Evolutionary conservation across 2,329 filamentous ascomycete species (phyloP).

Genomic region (Eurotiales sp.): DNA sequence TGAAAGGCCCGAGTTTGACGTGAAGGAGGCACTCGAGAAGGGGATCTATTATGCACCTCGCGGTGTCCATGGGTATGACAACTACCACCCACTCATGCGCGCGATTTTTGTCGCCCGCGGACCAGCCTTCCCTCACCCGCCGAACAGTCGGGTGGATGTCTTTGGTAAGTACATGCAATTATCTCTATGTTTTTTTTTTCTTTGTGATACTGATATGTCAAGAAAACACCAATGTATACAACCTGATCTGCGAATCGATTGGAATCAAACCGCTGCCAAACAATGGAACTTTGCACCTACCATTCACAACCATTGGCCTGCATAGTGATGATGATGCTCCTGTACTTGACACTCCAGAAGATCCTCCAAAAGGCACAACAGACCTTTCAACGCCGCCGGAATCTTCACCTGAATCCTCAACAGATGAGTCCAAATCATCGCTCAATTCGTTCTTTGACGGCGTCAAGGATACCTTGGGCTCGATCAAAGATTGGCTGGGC

Average conservation of each 20-base stretch:
- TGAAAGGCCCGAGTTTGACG: conserved; percentile 71
- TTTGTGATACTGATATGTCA: conserved; percentile 8
- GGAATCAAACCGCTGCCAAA: conserved; percentile 70
- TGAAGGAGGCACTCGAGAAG: conserved; percentile 62
- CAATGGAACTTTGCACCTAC: conserved; percentile 71
- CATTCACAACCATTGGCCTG: conserved; percentile 42
- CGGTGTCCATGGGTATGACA: conserved; percentile 91
- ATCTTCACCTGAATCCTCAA: neutral
- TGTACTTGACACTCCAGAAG: conserved; percentile 27
- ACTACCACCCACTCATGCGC: conserved; percentile 90
- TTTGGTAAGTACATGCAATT: conserved; percentile 66
- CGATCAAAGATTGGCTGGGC: conserved; percentile 15
- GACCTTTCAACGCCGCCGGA: neutral
- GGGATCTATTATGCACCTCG: conserved; percentile 70
- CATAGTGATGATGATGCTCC: conserved; percentile 40
- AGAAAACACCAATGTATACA: conserved; percentile 96
- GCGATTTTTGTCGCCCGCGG: conserved; percentile 92
- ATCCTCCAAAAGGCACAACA: conserved; percentile 22
- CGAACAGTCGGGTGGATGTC: conserved; percentile 71
- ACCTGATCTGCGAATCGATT: conserved; percentile 86
- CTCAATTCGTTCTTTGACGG: conserved; percentile 11
- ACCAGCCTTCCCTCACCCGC: conserved; percentile 82
- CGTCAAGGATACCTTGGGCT: conserved; percentile 11
- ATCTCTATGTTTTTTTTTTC: neutral
- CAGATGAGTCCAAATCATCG: neutral